Base-by-base conservation (phyloP, 257 asterid species). In the Vinca minor region DNA sequence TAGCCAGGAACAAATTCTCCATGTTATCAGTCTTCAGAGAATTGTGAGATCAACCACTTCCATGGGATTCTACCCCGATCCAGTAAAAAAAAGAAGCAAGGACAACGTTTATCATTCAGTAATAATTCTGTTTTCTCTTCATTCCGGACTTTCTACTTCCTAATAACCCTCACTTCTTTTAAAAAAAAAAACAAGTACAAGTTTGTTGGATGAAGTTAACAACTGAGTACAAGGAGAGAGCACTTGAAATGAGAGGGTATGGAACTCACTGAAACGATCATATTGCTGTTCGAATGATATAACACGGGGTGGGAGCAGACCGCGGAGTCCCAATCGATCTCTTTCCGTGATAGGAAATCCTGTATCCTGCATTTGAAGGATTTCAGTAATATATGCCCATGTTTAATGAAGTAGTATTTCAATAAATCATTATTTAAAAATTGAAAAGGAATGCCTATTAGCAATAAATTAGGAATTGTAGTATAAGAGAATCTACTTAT, bases 301-400 rank as follows among this genome's bases (percentile, higher is more conserved):
- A 13, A 93, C 94, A 52, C 99, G 95, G 64, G 99, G 99, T 69
- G 99, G 99, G 38, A 93, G 96, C 66, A 93, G 94, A 66, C 99
- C 99, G 11, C 99, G 97, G 15, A 89, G 85, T 48, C 99, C 99
- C 63, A 93, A 71, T 55, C 99, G 82, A 75, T 93, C 97, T 84
- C 99, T 87, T 78, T 93, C 97, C 0, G 96, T 89, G 77, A 80
- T 62, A 55, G 99, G 96, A 76, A 93, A 93, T 46, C 90, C 99
- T 5, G 99, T 93, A 71, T 93, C 99, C 99, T 93, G 95, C 65
- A 77, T 42, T 75, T 66, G 26, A 36, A 61, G 45, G 68, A 69
- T 54, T 61, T 54, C 66, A 74, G 70, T 60, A 76, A 64, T 17
- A 45, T 32, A 28, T 4, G 17, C 23, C 49, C 56, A 31, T 54